Evolutionary conservation across 208 protist genomes (phyloP).

Genomic region (Borovskyia barvae): DNA sequence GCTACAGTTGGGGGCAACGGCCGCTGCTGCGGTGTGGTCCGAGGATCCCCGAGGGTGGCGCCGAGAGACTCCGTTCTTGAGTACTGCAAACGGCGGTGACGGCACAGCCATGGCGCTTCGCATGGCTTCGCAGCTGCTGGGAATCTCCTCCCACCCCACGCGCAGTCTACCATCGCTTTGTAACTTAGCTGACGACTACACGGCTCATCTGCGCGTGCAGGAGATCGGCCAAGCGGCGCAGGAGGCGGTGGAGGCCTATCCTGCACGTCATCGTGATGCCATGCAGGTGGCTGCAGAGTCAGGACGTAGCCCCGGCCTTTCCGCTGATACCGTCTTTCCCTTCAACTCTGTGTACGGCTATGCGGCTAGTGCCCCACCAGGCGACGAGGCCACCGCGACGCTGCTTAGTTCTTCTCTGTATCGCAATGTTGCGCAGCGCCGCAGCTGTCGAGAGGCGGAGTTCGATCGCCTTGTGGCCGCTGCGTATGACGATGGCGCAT

Average conservation of each 20-base stretch:
- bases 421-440: slow-evolving; percentile 22
- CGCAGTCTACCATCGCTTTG: slow-evolving; percentile 30
- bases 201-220: slow-evolving; percentile 32
- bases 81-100: neutral
- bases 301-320: slow-evolving; percentile 12
- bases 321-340: slow-evolving; percentile 20
- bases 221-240: slow-evolving; percentile 31
- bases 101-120: slow-evolving; percentile 1
- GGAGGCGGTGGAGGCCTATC: slow-evolving; percentile 20
- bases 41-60: neutral
- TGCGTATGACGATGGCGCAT: slow-evolving; percentile 61
- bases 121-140: slow-evolving; percentile 9
- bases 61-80: slow-evolving; percentile 5
- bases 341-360: slow-evolving; percentile 34
- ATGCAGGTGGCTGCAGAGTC: slow-evolving; percentile 24
- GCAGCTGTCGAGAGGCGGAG: slow-evolving; percentile 17
- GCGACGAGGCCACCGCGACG: slow-evolving; percentile 8
- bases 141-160: slow-evolving; percentile 3
- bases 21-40: slow-evolving; percentile 16
- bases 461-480: slow-evolving; percentile 43
- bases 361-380: slow-evolving; percentile 17
- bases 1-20: slow-evolving; percentile 10
- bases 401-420: neutral
- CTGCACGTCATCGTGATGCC: slow-evolving; percentile 14
- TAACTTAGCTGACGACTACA: slow-evolving; percentile 41